Conservation (phyloP, 805 yeast species). For the Deakozyma indianensis region DNA sequence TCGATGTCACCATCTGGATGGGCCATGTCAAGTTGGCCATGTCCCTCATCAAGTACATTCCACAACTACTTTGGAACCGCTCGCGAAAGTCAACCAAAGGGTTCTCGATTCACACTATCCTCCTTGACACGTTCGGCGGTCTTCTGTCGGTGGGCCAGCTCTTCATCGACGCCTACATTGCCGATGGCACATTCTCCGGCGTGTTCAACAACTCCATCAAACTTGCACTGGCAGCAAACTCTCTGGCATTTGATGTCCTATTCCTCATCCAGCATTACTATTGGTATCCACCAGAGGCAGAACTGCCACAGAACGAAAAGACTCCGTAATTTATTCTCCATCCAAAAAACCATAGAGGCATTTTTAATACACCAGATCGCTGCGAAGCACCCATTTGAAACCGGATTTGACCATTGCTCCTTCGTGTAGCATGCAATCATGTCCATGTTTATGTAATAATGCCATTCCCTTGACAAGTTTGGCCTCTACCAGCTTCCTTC, state of each 20-base stretch:
- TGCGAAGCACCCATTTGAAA: slow-evolving; percentile 47
- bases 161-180: slow-evolving; percentile 24
- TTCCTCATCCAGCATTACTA: slow-evolving; percentile 18
- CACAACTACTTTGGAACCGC: slow-evolving; percentile 31
- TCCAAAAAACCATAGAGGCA: too few relatives aligned
- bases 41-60: slow-evolving; percentile 33
- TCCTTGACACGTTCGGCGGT: slow-evolving; percentile 31
- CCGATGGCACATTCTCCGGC: slow-evolving; percentile 17
- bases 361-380: slow-evolving; percentile 32
- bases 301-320: background rate
- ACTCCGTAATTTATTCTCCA: background rate
- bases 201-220: slow-evolving; percentile 30
- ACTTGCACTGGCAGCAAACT: slow-evolving; percentile 26
- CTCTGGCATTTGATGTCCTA: slow-evolving; percentile 18
- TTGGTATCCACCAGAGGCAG: background rate
- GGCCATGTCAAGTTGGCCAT: slow-evolving; percentile 31
- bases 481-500: slow-evolving; percentile 20
- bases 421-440: slow-evolving; percentile 47
- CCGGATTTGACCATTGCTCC: slow-evolving; percentile 38
- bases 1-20: slow-evolving; percentile 27
- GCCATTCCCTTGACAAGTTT: slow-evolving; percentile 44
- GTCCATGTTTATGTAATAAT: slow-evolving; percentile 50
- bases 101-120: slow-evolving; percentile 26
- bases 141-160: slow-evolving; percentile 27
- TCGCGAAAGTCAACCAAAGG: slow-evolving; percentile 32